Conservation (phyloP, 495 filamentous ascomycete genomes). For the Bryoglossum gracile region DNA sequence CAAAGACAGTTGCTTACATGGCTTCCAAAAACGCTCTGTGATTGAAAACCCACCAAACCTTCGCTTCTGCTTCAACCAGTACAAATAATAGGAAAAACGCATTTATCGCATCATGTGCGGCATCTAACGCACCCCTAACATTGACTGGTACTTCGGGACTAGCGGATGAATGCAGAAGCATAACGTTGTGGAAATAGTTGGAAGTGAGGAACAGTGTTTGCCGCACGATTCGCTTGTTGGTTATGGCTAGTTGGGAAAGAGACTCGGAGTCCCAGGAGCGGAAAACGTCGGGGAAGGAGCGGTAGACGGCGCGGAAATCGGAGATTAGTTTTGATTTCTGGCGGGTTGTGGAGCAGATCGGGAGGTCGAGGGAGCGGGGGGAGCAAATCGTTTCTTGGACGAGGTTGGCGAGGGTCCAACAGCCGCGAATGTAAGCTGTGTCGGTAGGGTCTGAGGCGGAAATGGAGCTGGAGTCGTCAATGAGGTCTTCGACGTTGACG, state of each 20-base stretch:
- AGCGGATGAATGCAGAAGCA: constrained; percentile 57
- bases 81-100: constrained; percentile 59
- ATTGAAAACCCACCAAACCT: constrained; percentile 73
- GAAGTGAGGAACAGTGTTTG: constrained; percentile 63
- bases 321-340: constrained; percentile 55
- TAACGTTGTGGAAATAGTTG: constrained; percentile 69
- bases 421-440: constrained; percentile 57
- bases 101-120: constrained; percentile 45
- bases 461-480: constrained; percentile 40
- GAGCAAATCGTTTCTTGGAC: constrained; percentile 62
- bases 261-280: constrained; percentile 50
- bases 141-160: constrained; percentile 55
- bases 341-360: constrained; percentile 50
- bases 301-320: constrained; percentile 53
- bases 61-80: constrained; percentile 55
- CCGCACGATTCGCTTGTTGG: constrained; percentile 51
- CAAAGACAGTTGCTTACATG: too few species aligned
- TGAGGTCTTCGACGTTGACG: constrained; percentile 57
- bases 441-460: constrained; percentile 48
- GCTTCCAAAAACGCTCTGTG: constrained; percentile 66
- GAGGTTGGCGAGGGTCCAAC: constrained; percentile 65
- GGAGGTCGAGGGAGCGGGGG: constrained; percentile 56
- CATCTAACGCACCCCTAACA: constrained; percentile 56
- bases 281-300: constrained; percentile 55
- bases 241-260: constrained; percentile 40